Base-by-base conservation (phyloP, 345 rosid genomes). In the Leavenworthia alabamica region DNA sequence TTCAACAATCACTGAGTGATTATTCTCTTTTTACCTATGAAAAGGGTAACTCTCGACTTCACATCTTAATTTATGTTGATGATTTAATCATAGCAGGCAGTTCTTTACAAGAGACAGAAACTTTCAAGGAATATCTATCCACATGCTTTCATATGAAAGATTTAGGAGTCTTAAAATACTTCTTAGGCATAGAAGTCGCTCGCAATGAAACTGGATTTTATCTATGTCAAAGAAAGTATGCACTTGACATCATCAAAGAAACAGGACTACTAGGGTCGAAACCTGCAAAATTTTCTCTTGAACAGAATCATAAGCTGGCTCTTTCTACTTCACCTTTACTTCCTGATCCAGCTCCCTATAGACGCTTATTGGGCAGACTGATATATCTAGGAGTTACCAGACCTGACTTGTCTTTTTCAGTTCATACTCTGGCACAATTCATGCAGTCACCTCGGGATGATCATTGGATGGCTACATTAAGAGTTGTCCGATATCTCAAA, bases 311-410 rank as follows among this genome's bases (percentile, higher is more conserved):
- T 0, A 17, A 8, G 0, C 1, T 42, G 0, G 23, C 23, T 0
- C 0, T 42, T 0, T 42, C 46, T 0, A 1, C 2, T 0, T 43
- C n/a, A 0, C 12, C 46, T 0, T 1, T 16, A 0, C 2, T 42
- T 0, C 0, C 4, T 0, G 10, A 24, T 12, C 5, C 52, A 0
- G 1, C 3, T 0, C 2, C 2, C 0, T 46, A 23, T 23, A 2
- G 31, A 0, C 2, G 32, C 1, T 1, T 46, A 0, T 0, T 46
- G 0, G 31, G 52, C 0, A 4, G 52, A 0, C 0, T 46, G 1
- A n/a, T 46, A 0, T 46, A 46, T 0, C 2, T 46, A 0, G 31
- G 1, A 0, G 31, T 24, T 0, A 46, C 32, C 0, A 2, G 16
- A 1, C 52, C 31, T 0, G 17, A 24, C 1, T 7, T 46, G 0